Conservation (phyloP, 371 early-diverging fungal genomes). For the Mortierella sp. region DNA sequence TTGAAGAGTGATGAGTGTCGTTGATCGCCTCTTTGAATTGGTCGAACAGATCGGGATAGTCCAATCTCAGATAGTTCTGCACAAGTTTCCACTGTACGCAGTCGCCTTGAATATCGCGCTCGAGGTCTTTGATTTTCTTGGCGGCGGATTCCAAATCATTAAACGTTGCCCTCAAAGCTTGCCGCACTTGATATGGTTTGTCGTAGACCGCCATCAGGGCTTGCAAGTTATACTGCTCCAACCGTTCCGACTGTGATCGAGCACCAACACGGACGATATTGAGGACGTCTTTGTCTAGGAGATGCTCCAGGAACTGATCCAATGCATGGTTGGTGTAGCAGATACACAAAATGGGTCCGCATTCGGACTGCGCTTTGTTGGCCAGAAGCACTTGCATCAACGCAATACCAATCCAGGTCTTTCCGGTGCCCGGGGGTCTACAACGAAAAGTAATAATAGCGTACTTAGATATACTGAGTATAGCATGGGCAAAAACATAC, state of each 20-base stretch:
- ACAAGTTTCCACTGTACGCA: too few relatives aligned
- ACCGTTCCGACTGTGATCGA: constrained; percentile 48
- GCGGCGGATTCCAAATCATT: too few relatives aligned
- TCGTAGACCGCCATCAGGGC: constrained; percentile 14
- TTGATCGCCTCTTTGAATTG: too few relatives aligned
- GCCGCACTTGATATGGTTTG: constrained; percentile 18
- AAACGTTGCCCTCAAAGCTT: constrained; percentile 10
- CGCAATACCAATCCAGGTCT: constrained; percentile 63
- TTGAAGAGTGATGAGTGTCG: too few relatives aligned
- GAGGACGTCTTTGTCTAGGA: constrained; percentile 44
- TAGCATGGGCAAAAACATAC: too few relatives aligned
- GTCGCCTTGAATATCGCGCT: too few relatives aligned
- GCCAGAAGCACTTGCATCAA: constrained; percentile 58
- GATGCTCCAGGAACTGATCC: constrained; percentile 64
- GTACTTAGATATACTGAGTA: too few relatives aligned
- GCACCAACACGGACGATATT: constrained; percentile 64
- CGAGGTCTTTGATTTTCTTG: too few relatives aligned
- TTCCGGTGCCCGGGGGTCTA: constrained; percentile 70
- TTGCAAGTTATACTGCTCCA: constrained; percentile 40
- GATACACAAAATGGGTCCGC: constrained; percentile 63
- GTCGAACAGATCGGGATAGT: too few relatives aligned
- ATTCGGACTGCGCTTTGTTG: constrained; percentile 40
- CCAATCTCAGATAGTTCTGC: too few relatives aligned
- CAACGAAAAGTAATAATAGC: too few relatives aligned
- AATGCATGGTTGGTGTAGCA: constrained; percentile 71